phyloP scores from a whole-genome alignment of 2,329 filamentous ascomycete genomes.

The Tolypocladium ovalisporum region DNA sequence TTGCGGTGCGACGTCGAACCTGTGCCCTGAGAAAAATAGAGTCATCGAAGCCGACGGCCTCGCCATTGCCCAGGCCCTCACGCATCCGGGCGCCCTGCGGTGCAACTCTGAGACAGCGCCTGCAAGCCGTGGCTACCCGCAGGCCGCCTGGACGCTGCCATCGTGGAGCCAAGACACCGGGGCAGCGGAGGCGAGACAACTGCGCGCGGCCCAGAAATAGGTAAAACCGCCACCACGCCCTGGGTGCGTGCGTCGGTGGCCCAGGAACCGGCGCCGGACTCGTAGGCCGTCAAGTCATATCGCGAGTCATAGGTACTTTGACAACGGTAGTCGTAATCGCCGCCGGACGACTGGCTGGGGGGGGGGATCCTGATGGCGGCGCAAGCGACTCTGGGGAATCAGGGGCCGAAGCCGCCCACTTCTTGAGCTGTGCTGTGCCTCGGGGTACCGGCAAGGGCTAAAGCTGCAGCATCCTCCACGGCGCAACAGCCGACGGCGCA shows the following conservation, averaged over 20 bases:
- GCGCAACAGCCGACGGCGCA: neutral
- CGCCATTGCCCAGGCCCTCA: neutral
- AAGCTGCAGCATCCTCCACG: no score
- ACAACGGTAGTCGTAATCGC: neutral
- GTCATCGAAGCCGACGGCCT: neutral
- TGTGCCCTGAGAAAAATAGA: no score
- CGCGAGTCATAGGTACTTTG: constrained; percentile 2
- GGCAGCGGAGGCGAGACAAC: neutral
- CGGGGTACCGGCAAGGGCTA: no score
- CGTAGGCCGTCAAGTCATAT: constrained; percentile 2
- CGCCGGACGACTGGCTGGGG: neutral
- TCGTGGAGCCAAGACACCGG: neutral
- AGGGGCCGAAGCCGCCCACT: no score
- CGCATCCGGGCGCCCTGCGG: neutral
- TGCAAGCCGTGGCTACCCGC: neutral
- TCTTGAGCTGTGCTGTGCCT: no score
- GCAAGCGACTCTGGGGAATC: no score
- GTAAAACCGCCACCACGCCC: neutral
- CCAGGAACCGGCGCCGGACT: neutral
- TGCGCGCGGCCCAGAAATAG: neutral
- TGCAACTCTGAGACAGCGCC: neutral
- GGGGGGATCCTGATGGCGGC: neutral
- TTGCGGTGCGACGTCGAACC: neutral
- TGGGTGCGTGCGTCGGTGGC: neutral
- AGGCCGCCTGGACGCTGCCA: neutral